Evolutionary conservation across 2,329 filamentous ascomycete genomes (phyloP).

Genomic region (Dactylellina parvicollis): DNA sequence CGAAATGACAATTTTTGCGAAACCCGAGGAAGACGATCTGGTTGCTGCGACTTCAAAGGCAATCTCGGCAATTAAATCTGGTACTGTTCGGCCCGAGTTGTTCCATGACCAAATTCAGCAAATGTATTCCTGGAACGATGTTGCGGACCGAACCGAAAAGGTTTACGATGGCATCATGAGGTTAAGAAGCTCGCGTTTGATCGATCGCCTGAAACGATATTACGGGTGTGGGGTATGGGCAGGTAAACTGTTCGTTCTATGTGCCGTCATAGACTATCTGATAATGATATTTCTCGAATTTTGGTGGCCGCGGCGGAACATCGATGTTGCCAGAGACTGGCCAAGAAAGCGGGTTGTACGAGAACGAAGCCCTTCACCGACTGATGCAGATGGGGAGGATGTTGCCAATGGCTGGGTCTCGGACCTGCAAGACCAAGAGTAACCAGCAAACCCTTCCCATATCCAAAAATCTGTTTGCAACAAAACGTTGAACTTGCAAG

Average conservation of each 20-base stretch:
- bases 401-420: conserved; percentile 33
- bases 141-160: conserved; percentile 89
- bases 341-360: conserved; percentile 72
- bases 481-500: too few relatives aligned
- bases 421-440: conserved; percentile 45
- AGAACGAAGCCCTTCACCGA: conserved; percentile 35
- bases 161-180: conserved; percentile 95
- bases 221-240: conserved; percentile 99
- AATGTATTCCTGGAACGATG: conserved; percentile 99
- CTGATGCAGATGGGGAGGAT: conserved; percentile 27
- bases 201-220: conserved; percentile 93
- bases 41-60: conserved; percentile 89
- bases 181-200: conserved; percentile 87
- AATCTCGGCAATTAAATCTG: conserved; percentile 84
- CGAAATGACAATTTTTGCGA: conserved; percentile 97
- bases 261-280: conserved; percentile 91
- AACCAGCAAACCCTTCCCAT: not conserved
- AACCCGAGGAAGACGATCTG: conserved; percentile 94
- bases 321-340: conserved; percentile 92
- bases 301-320: conserved; percentile 82
- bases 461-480: too few relatives aligned
- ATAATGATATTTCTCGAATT: conserved; percentile 89
- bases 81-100: conserved; percentile 86
- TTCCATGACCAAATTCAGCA: conserved; percentile 97
- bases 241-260: conserved; percentile 94